Conservation (phyloP, 2,329 filamentous ascomycete species). For the Aspergillus quadrilineatus region DNA sequence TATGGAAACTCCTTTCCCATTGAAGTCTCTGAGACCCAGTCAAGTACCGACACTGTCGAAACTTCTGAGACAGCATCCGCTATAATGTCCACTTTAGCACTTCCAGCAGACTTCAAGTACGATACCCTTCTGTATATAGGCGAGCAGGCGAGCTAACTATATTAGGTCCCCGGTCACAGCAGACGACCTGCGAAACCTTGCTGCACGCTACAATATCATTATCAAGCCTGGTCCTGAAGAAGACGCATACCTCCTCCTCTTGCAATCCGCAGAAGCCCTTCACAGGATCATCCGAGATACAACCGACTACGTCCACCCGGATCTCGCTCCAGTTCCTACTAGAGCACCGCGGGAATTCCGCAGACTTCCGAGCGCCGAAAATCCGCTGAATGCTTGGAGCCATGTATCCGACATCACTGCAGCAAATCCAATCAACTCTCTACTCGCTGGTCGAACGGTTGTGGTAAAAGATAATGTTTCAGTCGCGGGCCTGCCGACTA, state of each 20-base stretch:
- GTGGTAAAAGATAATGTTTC: slow-evolving; percentile 41
- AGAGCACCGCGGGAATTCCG: slow-evolving; percentile 21
- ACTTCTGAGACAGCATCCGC: not conserved
- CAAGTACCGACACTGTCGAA: not conserved
- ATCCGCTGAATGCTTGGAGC: slow-evolving; percentile 48
- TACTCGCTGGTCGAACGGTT: slow-evolving; percentile 32
- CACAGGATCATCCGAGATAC: not conserved
- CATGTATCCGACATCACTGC: slow-evolving; percentile 36
- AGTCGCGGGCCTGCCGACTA: slow-evolving; percentile 37
- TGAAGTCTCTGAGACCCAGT: not conserved
- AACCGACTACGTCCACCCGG: slow-evolving; percentile 39
- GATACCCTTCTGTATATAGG: not conserved
- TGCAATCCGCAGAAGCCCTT: slow-evolving; percentile 1
- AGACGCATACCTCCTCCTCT: slow-evolving; percentile 1
- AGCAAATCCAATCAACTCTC: slow-evolving; percentile 20
- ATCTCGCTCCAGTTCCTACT: slow-evolving; percentile 30
- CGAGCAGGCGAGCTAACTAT: not conserved
- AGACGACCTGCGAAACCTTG: not conserved
- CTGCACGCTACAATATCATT: not conserved
- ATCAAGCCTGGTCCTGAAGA: not conserved
- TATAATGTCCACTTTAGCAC: not conserved
- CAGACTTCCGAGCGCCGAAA: slow-evolving; percentile 21
- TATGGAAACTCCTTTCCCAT: too few species aligned
- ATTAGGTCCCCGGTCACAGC: not conserved
- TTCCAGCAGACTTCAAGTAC: not conserved